These are phyloP conservation scores for Paecilomyces sp. DNA, from an alignment of 2,329 filamentous ascomycete genomes.

Conservation along the genomic window DNA sequence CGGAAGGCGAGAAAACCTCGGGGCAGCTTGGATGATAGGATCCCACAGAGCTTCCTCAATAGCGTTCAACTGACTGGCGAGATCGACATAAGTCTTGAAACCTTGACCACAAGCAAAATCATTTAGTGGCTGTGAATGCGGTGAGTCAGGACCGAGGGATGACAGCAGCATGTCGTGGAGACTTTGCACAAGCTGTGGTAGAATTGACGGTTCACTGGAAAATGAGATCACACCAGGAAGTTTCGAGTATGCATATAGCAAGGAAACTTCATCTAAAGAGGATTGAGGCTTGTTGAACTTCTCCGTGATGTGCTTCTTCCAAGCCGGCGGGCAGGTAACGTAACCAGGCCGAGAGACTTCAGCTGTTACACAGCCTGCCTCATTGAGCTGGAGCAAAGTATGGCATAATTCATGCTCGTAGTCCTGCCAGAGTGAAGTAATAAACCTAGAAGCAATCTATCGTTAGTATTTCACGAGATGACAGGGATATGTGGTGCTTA, in stretches of 20 bases:
- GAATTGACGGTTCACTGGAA: conserved; percentile 53
- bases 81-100: conserved; percentile 63
- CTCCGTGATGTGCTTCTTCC: conserved; percentile 66
- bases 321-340: conserved; percentile 38
- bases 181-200: conserved; percentile 58
- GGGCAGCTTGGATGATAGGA: conserved; percentile 58
- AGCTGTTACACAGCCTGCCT: conserved; percentile 45
- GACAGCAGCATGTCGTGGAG: conserved; percentile 60
- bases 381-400: conserved; percentile 55
- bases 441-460: conserved; percentile 49
- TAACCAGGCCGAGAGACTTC: conserved; percentile 33
- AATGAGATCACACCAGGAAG: conserved; percentile 56
- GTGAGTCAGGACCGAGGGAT: conserved; percentile 55
- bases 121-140: conserved; percentile 55
- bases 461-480: conserved; percentile 5
- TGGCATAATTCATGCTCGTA: conserved; percentile 64
- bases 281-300: conserved; percentile 50
- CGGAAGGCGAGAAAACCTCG: conserved; percentile 57
- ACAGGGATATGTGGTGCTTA: conserved; percentile 27
- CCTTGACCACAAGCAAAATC: conserved; percentile 69
- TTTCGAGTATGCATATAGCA: conserved; percentile 60
- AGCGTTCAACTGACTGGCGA: conserved; percentile 53
- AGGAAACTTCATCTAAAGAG: conserved; percentile 55
- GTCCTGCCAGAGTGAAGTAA: conserved; percentile 63
- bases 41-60: conserved; percentile 58